Conservation (phyloP, 257 asterid genomes). For the Ajuga chamaepitys region DNA sequence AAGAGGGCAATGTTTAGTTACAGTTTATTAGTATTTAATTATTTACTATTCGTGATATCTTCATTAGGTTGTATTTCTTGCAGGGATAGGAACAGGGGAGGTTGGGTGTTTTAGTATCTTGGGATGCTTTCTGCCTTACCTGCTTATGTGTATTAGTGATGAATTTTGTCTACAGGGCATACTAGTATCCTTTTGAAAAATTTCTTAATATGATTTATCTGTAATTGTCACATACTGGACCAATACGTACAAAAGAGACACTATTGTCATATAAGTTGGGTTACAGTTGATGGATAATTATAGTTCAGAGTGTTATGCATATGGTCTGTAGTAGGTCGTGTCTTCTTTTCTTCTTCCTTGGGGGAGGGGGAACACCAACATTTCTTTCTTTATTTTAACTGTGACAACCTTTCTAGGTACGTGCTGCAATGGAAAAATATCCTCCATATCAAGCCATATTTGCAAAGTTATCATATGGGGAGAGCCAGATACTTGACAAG, state of each 20-base stretch:
- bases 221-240: no score
- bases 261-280: no score
- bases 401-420: slow-evolving; percentile 47
- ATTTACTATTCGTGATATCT: neutral
- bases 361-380: neutral
- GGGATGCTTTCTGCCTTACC: neutral
- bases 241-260: no score
- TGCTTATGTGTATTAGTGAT: neutral
- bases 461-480: slow-evolving; percentile 78
- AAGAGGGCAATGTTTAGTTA: neutral
- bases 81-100: neutral
- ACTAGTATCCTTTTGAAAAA: neutral
- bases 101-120: neutral
- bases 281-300: no score
- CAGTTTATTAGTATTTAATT: neutral
- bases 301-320: no score
- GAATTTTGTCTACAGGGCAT: neutral
- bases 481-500: slow-evolving; percentile 94
- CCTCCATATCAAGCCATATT: slow-evolving; percentile 82
- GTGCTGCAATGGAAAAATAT: slow-evolving; percentile 78
- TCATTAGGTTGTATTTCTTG: neutral
- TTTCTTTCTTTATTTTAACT: slow-evolving; percentile 2
- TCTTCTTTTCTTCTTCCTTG: neutral
- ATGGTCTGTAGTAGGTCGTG: no score
- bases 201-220: neutral